These are phyloP conservation scores for Candida golubevii DNA, from an alignment of 805 yeast species.

Conservation along the genomic window DNA sequence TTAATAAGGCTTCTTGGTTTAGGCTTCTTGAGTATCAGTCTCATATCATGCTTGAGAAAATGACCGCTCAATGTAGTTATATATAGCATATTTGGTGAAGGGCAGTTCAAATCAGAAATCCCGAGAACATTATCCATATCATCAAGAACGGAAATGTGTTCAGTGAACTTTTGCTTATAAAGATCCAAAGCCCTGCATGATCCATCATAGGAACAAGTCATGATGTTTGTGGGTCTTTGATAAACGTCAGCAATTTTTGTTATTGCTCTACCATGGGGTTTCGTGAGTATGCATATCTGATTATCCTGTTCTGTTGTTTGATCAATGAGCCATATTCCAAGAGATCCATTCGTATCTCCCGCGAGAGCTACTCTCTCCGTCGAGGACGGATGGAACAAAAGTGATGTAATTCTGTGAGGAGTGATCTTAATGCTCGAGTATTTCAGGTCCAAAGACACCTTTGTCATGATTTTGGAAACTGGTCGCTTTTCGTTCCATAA, in stretches of 20 bases:
- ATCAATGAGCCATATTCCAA: conserved; percentile 85
- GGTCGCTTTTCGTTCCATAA: too few species aligned
- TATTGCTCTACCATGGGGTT: conserved; percentile 72
- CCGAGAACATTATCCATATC: conserved; percentile 54
- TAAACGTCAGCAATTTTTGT: conserved; percentile 57
- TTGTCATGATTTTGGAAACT: too few species aligned
- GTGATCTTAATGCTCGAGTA: conserved; percentile 43
- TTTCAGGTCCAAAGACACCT: too few species aligned
- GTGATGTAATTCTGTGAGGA: conserved; percentile 66
- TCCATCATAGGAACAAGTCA: conserved; percentile 84
- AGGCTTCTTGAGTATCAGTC: conserved; percentile 39
- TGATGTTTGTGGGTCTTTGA: conserved; percentile 48
- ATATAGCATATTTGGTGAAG: conserved; percentile 51
- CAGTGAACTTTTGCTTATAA: conserved; percentile 52
- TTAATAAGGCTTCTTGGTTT: conserved; percentile 40
- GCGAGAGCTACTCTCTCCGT: conserved; percentile 65
- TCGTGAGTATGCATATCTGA: conserved; percentile 58
- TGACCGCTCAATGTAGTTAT: conserved; percentile 79
- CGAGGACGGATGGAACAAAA: conserved; percentile 71
- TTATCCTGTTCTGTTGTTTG: conserved; percentile 33
- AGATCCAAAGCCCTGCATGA: conserved; percentile 73
- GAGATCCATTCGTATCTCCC: conserved; percentile 84
- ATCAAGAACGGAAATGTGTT: conserved; percentile 41
- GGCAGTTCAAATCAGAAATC: conserved; percentile 66
- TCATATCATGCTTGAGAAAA: conserved; percentile 67